Evolutionary conservation across 306 rosid genomes (phyloP).

Genomic region (Gleditsia sinensis): DNA sequence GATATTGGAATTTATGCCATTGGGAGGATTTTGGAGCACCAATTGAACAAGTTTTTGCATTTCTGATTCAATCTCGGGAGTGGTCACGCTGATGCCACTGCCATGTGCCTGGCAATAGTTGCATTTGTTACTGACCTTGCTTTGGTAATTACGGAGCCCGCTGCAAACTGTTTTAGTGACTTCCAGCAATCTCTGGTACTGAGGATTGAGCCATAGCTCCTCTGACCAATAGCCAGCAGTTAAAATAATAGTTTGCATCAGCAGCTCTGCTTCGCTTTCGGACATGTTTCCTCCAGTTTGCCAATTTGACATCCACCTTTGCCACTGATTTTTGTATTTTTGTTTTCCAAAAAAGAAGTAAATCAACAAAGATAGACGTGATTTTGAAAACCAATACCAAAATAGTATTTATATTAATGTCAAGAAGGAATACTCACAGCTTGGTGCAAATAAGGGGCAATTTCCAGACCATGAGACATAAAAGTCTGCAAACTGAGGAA

Average conservation of each 20-base stretch:
- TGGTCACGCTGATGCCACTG: constrained; percentile 29
- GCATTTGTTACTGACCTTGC: constrained; percentile 41
- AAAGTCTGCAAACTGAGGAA: constrained; percentile 53
- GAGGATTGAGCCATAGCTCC: constrained; percentile 47
- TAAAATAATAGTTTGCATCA: constrained; percentile 58
- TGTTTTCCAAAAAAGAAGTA: background rate
- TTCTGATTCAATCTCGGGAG: constrained; percentile 56
- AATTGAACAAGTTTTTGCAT: constrained; percentile 69
- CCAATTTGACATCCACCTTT: constrained; percentile 71
- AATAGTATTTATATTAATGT: too few relatives aligned
- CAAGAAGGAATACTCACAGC: constrained; percentile 55
- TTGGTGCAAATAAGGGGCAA: constrained; percentile 45
- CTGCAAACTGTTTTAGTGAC: constrained; percentile 61
- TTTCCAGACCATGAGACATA: constrained; percentile 48
- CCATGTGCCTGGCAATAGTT: constrained; percentile 39
- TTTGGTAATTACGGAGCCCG: constrained; percentile 47
- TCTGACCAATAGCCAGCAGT: constrained; percentile 53
- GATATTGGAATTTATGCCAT: constrained; percentile 46
- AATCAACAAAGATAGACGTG: too few relatives aligned
- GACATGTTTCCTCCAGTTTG: constrained; percentile 48
- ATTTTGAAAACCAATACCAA: too few relatives aligned
- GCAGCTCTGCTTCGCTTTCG: constrained; percentile 59
- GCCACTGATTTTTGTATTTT: too few relatives aligned
- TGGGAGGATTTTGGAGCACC: constrained; percentile 55
- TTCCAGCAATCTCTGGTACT: constrained; percentile 40